These are phyloP conservation scores for Fusarium brachygibbosum DNA, from an alignment of 2,329 filamentous ascomycete species.

Conservation along the genomic window DNA sequence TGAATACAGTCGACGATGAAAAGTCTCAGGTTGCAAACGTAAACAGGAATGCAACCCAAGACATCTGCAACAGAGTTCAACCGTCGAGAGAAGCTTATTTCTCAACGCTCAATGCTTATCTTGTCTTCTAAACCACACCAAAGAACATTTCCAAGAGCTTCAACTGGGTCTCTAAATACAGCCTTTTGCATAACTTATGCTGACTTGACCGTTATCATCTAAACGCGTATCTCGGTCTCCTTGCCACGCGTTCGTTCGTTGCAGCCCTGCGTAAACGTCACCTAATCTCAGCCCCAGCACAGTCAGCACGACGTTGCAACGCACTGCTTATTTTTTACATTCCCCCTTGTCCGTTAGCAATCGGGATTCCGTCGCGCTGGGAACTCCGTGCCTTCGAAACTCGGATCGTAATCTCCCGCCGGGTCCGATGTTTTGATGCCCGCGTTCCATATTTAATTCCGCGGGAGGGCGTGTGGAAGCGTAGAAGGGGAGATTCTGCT, in stretches of 20 bases:
- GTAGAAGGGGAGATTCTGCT: not conserved
- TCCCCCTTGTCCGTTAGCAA: not conserved
- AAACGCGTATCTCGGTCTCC: not conserved
- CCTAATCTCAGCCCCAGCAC: conserved; percentile 3
- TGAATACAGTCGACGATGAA: not conserved
- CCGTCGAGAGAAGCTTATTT: not conserved
- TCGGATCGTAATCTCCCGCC: conserved; percentile 1
- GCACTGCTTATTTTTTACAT: conserved; percentile 1
- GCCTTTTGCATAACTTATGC: not conserved
- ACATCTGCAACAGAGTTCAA: not conserved
- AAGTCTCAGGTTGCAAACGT: not conserved
- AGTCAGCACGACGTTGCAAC: not conserved
- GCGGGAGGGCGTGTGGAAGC: not conserved
- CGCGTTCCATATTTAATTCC: conserved; percentile 1
- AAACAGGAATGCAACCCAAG: not conserved
- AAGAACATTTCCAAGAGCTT: not conserved
- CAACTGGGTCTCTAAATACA: not conserved
- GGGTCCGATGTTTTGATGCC: not conserved
- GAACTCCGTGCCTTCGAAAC: conserved; percentile 1
- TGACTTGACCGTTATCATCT: not conserved
- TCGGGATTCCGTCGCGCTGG: not conserved
- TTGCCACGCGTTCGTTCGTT: conserved; percentile 1
- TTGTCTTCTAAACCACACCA: not conserved
- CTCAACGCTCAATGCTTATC: not conserved
- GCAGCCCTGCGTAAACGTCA: not conserved